Base-by-base conservation (phyloP, 1,284 basidiomycete species). In the Ceratobasidium papillatum region DNA sequence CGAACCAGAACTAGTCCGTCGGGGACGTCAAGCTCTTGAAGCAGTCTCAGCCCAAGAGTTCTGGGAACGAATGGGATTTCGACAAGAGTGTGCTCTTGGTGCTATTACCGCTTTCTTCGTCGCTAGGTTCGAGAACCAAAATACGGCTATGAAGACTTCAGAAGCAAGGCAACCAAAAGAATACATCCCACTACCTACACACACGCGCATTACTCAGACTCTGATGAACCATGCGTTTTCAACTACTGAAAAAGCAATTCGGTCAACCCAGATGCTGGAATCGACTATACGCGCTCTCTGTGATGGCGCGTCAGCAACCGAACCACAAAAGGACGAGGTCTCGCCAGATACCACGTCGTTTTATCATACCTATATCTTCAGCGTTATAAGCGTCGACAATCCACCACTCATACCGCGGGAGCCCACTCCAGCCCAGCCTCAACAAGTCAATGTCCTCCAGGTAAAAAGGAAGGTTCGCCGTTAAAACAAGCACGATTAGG, bases 31-130 rank as follows among this genome's bases (percentile, higher is more conserved):
- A 63, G 62, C 72, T 36, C 43, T 63, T 61, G 74, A 69, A 75
- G 63, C 61, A 90, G 91, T 76, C 2, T 69, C 77, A 0, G 80
- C 88, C 36, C 91, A 91, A 64, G 95, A 97, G 80, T 98, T 96
- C 82, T 97, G 95, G 94, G 94, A 96, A 82, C 87, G 94, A 17
- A 95, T 98, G 92, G 94, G 92, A 32, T 96, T 94, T 83, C 87
- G 96, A 41, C 96, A 98, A 80, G 96, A 98, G 81, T 98, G 96
- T 80, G 87, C 92, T 56, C 90, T 77, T 86, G 95, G 85, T 1
- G 92, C 93, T 3, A 87, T 96, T 14, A 96, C 94, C 0, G 95
- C 93, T 0, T 98, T 98, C 84, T 97, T 98, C 81, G 87, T 89
- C 19, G 81, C 94, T 75, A 85, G 84, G 38, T 81, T 87, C 76